Evolutionary conservation across 2,329 filamentous ascomycete genomes (phyloP).

Genomic region (Trichoderma sp.): DNA sequence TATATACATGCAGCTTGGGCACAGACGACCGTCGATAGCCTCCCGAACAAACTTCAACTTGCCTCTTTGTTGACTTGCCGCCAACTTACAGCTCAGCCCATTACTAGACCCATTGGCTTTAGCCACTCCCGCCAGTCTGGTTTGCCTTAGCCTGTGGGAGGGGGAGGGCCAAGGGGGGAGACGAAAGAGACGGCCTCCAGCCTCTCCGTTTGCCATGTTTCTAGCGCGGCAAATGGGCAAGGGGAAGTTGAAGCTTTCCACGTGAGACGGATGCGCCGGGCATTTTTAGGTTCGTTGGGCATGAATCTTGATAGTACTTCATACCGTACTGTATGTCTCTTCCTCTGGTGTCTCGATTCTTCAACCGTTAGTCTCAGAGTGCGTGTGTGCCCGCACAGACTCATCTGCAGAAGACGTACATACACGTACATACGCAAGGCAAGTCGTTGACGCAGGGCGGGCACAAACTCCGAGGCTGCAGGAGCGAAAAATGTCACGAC

Average conservation of each 20-base stretch:
- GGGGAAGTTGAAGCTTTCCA: slow-evolving; percentile 13
- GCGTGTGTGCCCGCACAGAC: not conserved
- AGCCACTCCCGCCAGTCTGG: slow-evolving; percentile 23
- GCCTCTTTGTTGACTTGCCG: slow-evolving; percentile 3
- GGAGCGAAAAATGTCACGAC: not conserved
- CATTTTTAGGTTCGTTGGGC: slow-evolving; percentile 18
- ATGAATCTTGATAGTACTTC: not conserved
- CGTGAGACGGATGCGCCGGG: slow-evolving; percentile 27
- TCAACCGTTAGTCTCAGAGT: not conserved
- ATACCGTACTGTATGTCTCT: not conserved
- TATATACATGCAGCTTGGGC: not conserved
- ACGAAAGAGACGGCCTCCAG: not conserved
- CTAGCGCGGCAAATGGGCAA: slow-evolving; percentile 24
- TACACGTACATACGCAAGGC: not conserved
- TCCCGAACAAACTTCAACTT: not conserved
- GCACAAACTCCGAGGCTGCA: not conserved
- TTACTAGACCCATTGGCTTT: not conserved
- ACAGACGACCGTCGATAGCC: not conserved
- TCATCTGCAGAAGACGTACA: not conserved
- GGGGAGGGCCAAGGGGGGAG: too few species aligned
- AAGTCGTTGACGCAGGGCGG: slow-evolving; percentile 8
- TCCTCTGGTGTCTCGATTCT: not conserved
- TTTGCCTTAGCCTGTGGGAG: not conserved
- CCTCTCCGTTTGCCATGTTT: not conserved
- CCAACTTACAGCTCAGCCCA: not conserved